Percentiles rank a stretch among this genome's conserved stretches.
Evolutionary conservation across 108 stramenopile genomes (phyloP).

Genomic region (Pseudonitzschia multiseries): DNA sequence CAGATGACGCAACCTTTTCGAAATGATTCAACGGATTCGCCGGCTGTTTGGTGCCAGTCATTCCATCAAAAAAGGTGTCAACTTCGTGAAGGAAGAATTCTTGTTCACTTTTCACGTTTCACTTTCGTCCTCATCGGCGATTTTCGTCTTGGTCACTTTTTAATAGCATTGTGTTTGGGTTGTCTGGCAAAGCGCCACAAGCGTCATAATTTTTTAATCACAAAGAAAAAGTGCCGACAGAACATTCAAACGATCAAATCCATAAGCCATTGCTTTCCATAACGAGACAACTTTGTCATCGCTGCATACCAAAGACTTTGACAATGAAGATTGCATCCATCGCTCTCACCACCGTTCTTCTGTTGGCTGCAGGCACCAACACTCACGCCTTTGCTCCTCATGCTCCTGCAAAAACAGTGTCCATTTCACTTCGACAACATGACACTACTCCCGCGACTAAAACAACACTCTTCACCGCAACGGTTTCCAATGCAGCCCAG

Average conservation of each 20-base stretch:
- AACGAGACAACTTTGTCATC: neutral
- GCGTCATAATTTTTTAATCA: neutral
- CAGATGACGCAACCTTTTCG: neutral
- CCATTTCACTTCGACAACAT: neutral
- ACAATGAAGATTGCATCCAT: conserved; percentile 2
- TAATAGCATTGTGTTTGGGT: neutral
- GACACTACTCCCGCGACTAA: neutral
- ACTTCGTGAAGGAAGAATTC: neutral
- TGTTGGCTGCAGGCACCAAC: neutral
- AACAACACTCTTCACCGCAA: conserved; percentile 2
- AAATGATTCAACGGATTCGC: neutral
- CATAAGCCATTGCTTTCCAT: neutral
- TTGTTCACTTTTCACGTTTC: neutral
- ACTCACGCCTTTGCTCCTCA: conserved; percentile 1
- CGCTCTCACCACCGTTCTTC: conserved; percentile 1
- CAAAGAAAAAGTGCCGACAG: neutral
- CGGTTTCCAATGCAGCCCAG: neutral
- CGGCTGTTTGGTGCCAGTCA: neutral
- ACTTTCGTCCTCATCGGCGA: neutral
- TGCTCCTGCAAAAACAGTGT: neutral
- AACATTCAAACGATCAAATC: too few relatives aligned
- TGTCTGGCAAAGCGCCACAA: neutral
- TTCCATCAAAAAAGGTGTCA: neutral
- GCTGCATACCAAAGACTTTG: neutral
- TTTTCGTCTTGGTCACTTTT: neutral